Evolutionary conservation across 1,139 yeast species (phyloP), one percentile per base, ranked within the genome.

Genomic region (Spencermartinsiella ligniputridi): DNA sequence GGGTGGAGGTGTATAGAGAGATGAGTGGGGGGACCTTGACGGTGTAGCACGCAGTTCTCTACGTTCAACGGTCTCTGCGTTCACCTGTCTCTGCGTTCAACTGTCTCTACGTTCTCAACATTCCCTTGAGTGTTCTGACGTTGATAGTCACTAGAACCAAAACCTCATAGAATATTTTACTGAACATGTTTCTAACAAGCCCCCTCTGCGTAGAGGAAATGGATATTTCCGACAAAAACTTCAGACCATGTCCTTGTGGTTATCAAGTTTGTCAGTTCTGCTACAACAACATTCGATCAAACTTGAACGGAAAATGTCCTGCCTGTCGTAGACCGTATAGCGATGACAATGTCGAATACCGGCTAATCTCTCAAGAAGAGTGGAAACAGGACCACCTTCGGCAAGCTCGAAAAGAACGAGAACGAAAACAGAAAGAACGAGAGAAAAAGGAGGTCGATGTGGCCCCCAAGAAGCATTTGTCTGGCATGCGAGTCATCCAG

Each of bases 171-270:
- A n/a, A n/a, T n/a, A 21, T 9, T 13, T 37, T 13, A 16, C 17
- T n/a, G 21, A 21, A 22, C 18, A 32, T 37, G n/a, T 41, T 20
- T 41, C 42, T 27, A 37, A 15, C 25, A 33, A 45, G 95, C 69
- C 98, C 97, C 49, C 77, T 92, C 52, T 92, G 98, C 72, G 94
- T 89, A 61, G 98, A 92, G 67, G 97, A 92, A 63, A 82, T 92
- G 90, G 98, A 92, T 66, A 81, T 90, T 37, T 84, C 96, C 16
- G 98, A 94, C 67, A 87, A 86, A 63, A 88, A 90, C 68, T 94
- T 94, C 75, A 88, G 85, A 65, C 99, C 99, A 4, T 94, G 99
- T 72, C 98, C 97, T 1, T 94, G 99, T 71, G 98, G 98, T 11
- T 94, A 94, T 62, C 98, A 94, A 63, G 87, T 92, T 49, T 94